Base-by-base conservation (phyloP, 768 basidiomycete genomes). In the Grammothele lineata region DNA sequence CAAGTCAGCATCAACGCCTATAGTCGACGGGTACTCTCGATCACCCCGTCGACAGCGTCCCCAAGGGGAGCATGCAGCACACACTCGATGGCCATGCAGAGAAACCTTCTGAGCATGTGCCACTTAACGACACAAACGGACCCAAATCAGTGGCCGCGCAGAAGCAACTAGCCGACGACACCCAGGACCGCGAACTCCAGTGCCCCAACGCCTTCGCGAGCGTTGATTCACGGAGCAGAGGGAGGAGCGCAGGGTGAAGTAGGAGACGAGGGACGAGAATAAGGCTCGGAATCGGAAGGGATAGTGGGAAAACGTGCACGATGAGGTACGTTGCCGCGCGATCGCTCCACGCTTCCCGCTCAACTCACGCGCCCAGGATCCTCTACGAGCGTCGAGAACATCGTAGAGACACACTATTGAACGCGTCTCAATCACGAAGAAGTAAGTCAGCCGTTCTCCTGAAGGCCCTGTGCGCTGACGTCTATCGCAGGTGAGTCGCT, bases 351-450 rank as follows among this genome's bases (percentile, higher is more conserved):
- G n/a, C n/a, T n/a, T n/a, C 44, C 44, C 14, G 47, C 33, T 22
- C 14, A 4, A 10, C 37, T 3, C n/a, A 9, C 17, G 19, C 23
- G 22, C 14, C 37, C 15, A 63, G 62, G 62, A 63, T 26, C 62
- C 62, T 0, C 33, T 61, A 2, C n/a, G n/a, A n/a, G n/a, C n/a
- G n/a, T n/a, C 44, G 48, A 11, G 54, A 57, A 4, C 50, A 59
- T 66, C 98, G 98, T 65, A 96, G 96, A 32, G 73, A 78, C 51
- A 74, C 94, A 7, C 92, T 93, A 25, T 68, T 98, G 40, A 87
- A 96, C 69, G 88, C 92, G 69, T 95, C 93, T 12, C 86, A 91
- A 63, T 76, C 81, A 34, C 80, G 88, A 34, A 67, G 75, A 17
- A 69, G 75, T 55, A 17, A 40, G 47, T 37, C 4, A 30, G n/a